These are phyloP conservation scores for Isabelozyma heimii DNA, from an alignment of 805 yeast species.

Conservation along the genomic window DNA sequence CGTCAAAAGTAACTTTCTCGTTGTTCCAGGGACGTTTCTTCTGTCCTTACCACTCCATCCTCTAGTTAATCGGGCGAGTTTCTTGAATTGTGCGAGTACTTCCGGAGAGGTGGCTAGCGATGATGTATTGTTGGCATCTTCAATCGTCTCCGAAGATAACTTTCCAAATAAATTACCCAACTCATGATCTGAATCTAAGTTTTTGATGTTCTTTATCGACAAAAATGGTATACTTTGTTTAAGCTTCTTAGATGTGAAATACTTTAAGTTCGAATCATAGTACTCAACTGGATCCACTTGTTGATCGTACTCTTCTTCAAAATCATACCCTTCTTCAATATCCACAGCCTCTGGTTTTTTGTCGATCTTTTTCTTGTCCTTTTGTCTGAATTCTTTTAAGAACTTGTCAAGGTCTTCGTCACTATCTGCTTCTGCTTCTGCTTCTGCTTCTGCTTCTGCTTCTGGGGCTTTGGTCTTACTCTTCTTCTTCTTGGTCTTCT, in stretches of 20 bases:
- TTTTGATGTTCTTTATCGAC: slow-evolving; percentile 42
- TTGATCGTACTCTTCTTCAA: slow-evolving; percentile 22
- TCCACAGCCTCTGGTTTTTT: slow-evolving; percentile 1
- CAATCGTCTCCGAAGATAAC: slow-evolving; percentile 61
- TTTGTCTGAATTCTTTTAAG: slow-evolving; percentile 38
- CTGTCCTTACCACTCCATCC: slow-evolving; percentile 87
- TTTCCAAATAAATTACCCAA: slow-evolving; percentile 69
- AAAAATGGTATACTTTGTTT: slow-evolving; percentile 38
- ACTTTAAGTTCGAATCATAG: slow-evolving; percentile 43
- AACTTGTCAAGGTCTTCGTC: slow-evolving; percentile 62
- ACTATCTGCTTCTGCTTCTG: slow-evolving; percentile 24
- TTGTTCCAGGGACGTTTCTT: slow-evolving; percentile 69
- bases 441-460: slow-evolving; percentile 7
- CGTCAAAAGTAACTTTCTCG: slow-evolving; percentile 64
- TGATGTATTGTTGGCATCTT: slow-evolving; percentile 75
- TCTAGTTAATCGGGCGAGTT: slow-evolving; percentile 54
- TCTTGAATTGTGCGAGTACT: slow-evolving; percentile 59
- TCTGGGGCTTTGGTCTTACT: slow-evolving; percentile 10
- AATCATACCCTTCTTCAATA: slow-evolving; percentile 9
- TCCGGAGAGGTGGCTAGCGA: slow-evolving; percentile 70
- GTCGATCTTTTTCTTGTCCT: slow-evolving; percentile 13
- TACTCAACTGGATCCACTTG: slow-evolving; percentile 25
- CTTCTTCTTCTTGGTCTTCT: slow-evolving; percentile 21
- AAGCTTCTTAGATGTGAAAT: slow-evolving; percentile 48
- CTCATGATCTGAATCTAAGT: slow-evolving; percentile 76